These are phyloP conservation scores for Penicillium longicatenatum DNA, from an alignment of 495 filamentous ascomycete genomes.

Conservation along the genomic window DNA sequence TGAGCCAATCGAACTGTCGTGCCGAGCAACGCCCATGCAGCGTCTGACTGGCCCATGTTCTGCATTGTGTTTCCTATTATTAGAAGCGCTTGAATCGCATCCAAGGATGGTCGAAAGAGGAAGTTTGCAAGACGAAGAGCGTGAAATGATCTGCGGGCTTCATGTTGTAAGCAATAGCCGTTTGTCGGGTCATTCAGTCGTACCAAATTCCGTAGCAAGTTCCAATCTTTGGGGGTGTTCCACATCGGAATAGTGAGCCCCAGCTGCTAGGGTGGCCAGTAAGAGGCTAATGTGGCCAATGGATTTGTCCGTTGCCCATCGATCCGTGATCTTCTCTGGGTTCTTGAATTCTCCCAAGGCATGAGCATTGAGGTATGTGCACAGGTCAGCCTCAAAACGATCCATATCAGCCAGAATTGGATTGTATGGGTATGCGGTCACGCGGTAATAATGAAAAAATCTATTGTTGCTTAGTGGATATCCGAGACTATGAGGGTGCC, in stretches of 20 bases:
- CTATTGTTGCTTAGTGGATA: slow-evolving; percentile 14
- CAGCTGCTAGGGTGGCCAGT: slow-evolving; percentile 52
- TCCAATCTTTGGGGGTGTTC: slow-evolving; percentile 33
- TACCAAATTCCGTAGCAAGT: slow-evolving; percentile 37
- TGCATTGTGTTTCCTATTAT: slow-evolving; percentile 51
- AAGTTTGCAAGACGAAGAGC: slow-evolving; percentile 49
- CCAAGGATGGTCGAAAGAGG: slow-evolving; percentile 45
- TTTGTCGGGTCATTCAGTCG: not conserved
- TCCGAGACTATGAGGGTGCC: not conserved
- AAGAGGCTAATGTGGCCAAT: slow-evolving; percentile 45
- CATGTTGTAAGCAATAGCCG: not conserved
- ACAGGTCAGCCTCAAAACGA: slow-evolving; percentile 48
- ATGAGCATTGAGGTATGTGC: slow-evolving; percentile 45
- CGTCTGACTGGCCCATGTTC: slow-evolving; percentile 51
- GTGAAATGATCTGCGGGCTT: slow-evolving; percentile 39
- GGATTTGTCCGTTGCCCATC: slow-evolving; percentile 34
- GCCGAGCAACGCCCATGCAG: slow-evolving; percentile 49
- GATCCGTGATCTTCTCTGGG: slow-evolving; percentile 23
- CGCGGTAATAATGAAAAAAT: slow-evolving; percentile 52
- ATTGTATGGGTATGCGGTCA: slow-evolving; percentile 53
- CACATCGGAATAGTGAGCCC: slow-evolving; percentile 52
- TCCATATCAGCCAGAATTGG: slow-evolving; percentile 52
- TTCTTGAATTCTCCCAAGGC: slow-evolving; percentile 28
- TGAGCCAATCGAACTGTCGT: slow-evolving; percentile 49
- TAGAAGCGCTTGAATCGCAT: slow-evolving; percentile 44